phyloP scores from a whole-genome alignment of 495 filamentous ascomycete genomes.

The Podospora australis region DNA sequence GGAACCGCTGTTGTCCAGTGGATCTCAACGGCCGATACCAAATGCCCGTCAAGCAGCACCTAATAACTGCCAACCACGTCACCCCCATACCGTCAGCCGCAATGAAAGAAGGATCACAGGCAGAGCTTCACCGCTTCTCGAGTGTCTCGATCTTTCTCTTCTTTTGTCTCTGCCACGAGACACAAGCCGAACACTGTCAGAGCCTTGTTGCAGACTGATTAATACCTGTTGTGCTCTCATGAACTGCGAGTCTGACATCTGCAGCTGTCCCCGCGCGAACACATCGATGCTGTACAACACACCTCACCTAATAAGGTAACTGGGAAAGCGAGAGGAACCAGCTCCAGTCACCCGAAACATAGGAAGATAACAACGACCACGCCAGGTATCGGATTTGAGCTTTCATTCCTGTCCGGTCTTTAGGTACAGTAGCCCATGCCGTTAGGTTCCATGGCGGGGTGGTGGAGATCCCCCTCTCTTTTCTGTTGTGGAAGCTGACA shows the following conservation, averaged over 20 bases:
- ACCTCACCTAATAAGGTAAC: too few species aligned
- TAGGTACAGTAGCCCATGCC: background rate
- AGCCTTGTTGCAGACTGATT: too few species aligned
- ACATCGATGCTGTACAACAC: too few species aligned
- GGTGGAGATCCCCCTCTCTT: conserved; percentile 1
- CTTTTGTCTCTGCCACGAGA: background rate
- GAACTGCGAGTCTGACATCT: background rate
- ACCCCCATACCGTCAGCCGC: conserved; percentile 1
- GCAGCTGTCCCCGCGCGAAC: background rate
- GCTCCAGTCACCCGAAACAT: too few species aligned
- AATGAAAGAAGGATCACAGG: background rate
- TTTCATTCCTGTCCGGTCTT: background rate
- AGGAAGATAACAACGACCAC: too few species aligned
- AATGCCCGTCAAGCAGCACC: too few species aligned
- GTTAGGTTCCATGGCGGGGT: background rate
- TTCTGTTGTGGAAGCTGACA: background rate
- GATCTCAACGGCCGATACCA: conserved; percentile 2
- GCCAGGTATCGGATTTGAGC: too few species aligned
- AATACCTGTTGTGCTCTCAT: too few species aligned
- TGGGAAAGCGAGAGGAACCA: too few species aligned
- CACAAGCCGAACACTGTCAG: too few species aligned
- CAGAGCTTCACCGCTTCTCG: conserved; percentile 3
- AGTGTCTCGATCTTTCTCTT: too few species aligned
- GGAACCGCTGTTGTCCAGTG: background rate
- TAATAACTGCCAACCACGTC: conserved; percentile 5